Base-by-base conservation (phyloP, 768 basidiomycete genomes). In the Rhizopogon salebrosus region DNA sequence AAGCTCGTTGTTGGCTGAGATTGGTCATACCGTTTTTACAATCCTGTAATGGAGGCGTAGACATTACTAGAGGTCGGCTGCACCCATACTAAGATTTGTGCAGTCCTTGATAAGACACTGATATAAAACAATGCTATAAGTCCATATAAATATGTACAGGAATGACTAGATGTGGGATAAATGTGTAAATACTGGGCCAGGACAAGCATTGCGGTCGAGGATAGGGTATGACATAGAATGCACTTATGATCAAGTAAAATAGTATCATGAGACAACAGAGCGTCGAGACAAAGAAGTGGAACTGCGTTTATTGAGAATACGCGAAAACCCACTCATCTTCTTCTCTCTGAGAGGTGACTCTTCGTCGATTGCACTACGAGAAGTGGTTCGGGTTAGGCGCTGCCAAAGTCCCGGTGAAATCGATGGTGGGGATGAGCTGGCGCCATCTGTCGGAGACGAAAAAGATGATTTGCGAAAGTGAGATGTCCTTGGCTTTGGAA, bases 1-100 rank as follows among this genome's bases (percentile, higher is more conserved):
- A 95, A 95, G 74, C 74, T 97, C 57, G 64, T 92, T 66, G 80
- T 97, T 67, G 94, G 94, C 77, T 97, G 78, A 53, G 53, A 46
- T 46, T 8, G 3, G 34, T 34, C 18, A 29, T 43, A 23, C 45
- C 20, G 56, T 49, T 45, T 48, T 43, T 59, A 57, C 56, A 54
- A 43, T 41, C 16, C 23, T 59, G 67, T 62, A 55, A 55, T 60
- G 48, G 57, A 41, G 40, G 46, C 54, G 54, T 52, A 46, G 52
- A 59, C 38, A 42, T 54, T 61, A 64, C 58, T 64, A 66, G 64
- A 66, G 41, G 18, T 31, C 37, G 20, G 13, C 27, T 14, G 13
- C 26, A n/a, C 49, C 16, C 7, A n/a, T 48, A 13, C 6, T 4
- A 46, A 34, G 14, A 34, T 22, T 34, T 23, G 31, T 23, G 45